Evolutionary conservation across 768 basidiomycete genomes (phyloP).

Genomic region (Leccinum incarnatum): DNA sequence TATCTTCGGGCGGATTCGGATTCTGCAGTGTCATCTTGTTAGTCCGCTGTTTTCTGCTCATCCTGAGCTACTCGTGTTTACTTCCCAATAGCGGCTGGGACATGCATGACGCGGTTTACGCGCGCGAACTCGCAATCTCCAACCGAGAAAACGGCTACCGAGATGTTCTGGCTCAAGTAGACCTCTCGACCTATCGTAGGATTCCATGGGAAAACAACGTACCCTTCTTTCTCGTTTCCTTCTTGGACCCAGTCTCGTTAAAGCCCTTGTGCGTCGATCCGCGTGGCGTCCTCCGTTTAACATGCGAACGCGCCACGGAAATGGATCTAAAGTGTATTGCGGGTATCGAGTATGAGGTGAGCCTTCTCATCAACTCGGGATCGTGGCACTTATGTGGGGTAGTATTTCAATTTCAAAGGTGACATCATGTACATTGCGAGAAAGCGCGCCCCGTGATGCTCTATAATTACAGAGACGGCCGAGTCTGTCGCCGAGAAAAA

Average conservation of each 20-base stretch:
- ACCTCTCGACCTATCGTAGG: slow-evolving; percentile 82
- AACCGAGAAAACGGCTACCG: slow-evolving; percentile 91
- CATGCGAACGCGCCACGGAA: slow-evolving; percentile 48
- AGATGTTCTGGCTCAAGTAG: slow-evolving; percentile 83
- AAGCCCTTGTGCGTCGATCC: slow-evolving; percentile 81
- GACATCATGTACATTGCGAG: neutral
- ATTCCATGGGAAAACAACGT: slow-evolving; percentile 91
- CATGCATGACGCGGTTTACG: slow-evolving; percentile 85
- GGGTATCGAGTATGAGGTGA: slow-evolving; percentile 93
- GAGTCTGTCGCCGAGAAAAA: slow-evolving; percentile 72
- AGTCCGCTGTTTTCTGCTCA: slow-evolving; percentile 26
- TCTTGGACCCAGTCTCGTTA: slow-evolving; percentile 83
- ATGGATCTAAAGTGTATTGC: slow-evolving; percentile 64
- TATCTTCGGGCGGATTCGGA: slow-evolving; percentile 78
- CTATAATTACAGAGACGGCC: slow-evolving; percentile 65
- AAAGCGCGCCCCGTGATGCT: neutral
- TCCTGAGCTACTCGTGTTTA: slow-evolving; percentile 1
- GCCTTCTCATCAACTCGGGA: slow-evolving; percentile 1
- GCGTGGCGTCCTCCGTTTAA: slow-evolving; percentile 68
- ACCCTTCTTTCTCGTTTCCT: slow-evolving; percentile 91
- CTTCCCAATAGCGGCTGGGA: slow-evolving; percentile 71
- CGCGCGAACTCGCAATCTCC: slow-evolving; percentile 83
- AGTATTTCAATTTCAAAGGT: slow-evolving; percentile 95
- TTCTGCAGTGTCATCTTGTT: slow-evolving; percentile 94
- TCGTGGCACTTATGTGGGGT: slow-evolving; percentile 5